A percentile compares a stretch with the other conserved stretches of the same genome.
These are phyloP conservation scores for Diphasiastrum complanatum DNA, from an alignment of 83 land plant species.

Conservation along the genomic window DNA sequence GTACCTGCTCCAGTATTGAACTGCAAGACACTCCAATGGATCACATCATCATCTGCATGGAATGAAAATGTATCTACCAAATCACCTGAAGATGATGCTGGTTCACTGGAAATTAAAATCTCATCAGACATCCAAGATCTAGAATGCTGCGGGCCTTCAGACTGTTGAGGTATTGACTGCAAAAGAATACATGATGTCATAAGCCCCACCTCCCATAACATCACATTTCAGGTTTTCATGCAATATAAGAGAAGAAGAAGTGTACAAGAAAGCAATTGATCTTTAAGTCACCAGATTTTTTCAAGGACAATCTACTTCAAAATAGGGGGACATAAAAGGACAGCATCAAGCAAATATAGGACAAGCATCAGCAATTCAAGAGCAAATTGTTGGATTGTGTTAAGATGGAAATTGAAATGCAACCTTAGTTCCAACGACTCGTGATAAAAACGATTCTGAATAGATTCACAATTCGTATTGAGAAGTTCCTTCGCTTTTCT, in stretches of 20 bases:
- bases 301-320: too few relatives aligned
- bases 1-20: constrained; percentile 88
- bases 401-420: too few relatives aligned
- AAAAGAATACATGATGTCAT: constrained; percentile 2
- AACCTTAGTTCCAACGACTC: too few relatives aligned
- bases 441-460: too few relatives aligned
- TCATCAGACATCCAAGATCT: constrained; percentile 12
- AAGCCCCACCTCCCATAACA: neutral
- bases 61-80: constrained; percentile 14
- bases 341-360: too few relatives aligned
- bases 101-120: constrained; percentile 18
- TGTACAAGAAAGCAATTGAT: neutral
- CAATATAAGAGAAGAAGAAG: neutral
- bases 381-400: too few relatives aligned
- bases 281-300: too few relatives aligned
- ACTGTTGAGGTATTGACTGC: constrained; percentile 53
- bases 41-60: constrained; percentile 49
- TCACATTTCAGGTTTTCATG: neutral
- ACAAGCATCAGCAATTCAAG: too few relatives aligned
- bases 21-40: constrained; percentile 96
- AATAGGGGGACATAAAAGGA: too few relatives aligned
- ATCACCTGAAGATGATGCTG: constrained; percentile 17
- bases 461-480: too few relatives aligned
- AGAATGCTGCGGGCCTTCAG: constrained; percentile 27
- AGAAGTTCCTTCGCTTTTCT: too few relatives aligned